Percentiles rank a stretch among this genome's conserved stretches.
These are phyloP conservation scores for Tolypocladium pustulatum DNA, from an alignment of 2,329 filamentous ascomycete genomes.

Conservation along the genomic window DNA sequence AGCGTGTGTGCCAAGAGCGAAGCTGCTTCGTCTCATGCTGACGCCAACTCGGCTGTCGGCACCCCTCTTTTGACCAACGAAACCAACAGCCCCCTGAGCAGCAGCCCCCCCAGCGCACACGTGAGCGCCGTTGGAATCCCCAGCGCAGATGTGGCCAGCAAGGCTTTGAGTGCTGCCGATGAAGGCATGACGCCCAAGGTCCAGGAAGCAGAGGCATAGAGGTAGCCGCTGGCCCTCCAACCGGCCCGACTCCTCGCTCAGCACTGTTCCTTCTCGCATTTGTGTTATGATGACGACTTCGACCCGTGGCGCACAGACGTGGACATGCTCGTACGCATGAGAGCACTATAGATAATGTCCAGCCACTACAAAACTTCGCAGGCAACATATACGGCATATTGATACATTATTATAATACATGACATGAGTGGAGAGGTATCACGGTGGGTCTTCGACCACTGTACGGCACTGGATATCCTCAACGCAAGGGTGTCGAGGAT, in stretches of 20 bases:
- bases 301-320: neutral
- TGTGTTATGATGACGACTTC: conserved; percentile 1
- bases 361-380: conserved; percentile 3
- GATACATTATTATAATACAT: conserved; percentile 11
- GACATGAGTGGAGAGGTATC: neutral
- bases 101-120: conserved; percentile 52
- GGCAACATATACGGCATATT: conserved; percentile 9
- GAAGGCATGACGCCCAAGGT: conserved; percentile 12
- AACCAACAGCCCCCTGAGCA: conserved; percentile 59
- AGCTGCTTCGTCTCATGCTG: conserved; percentile 29
- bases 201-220: conserved; percentile 20
- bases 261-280: neutral
- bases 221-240: neutral
- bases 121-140: conserved; percentile 39
- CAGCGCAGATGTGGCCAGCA: conserved; percentile 16
- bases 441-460: neutral
- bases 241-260: neutral
- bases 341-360: conserved; percentile 4
- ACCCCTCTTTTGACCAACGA: conserved; percentile 60
- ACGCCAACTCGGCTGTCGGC: conserved; percentile 43
- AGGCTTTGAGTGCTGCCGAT: conserved; percentile 7
- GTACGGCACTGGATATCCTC: neutral
- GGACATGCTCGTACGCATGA: neutral
- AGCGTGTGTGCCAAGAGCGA: conserved; percentile 8
- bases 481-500: neutral